These are phyloP conservation scores for Pythium vanterpoolii DNA, from an alignment of 352 stramenopile species.

Conservation along the genomic window DNA sequence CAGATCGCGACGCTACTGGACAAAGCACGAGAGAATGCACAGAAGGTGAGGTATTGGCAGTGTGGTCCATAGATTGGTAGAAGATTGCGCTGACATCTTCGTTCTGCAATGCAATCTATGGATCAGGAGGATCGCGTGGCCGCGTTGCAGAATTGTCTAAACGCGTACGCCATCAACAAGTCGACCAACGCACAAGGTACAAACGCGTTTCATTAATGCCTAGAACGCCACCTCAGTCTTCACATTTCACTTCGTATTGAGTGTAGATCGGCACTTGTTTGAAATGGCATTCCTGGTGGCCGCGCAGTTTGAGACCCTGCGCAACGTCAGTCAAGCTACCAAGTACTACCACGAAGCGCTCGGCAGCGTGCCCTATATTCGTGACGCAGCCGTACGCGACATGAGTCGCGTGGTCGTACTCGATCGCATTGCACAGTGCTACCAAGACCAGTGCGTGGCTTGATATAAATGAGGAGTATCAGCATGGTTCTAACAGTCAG, in stretches of 20 bases:
- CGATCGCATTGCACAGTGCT: conserved; percentile 76
- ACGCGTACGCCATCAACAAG: conserved; percentile 64
- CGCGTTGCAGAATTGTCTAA: conserved; percentile 63
- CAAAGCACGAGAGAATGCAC: conserved; percentile 41
- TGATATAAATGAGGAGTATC: not conserved
- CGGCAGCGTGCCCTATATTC: conserved; percentile 38
- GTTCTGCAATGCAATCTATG: not conserved
- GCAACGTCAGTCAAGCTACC: conserved; percentile 35
- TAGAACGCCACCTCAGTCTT: too few species aligned
- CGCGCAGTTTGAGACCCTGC: conserved; percentile 66
- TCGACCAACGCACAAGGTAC: conserved; percentile 62
- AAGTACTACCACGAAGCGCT: conserved; percentile 74
- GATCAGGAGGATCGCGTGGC: conserved; percentile 38
- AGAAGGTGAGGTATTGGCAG: conserved; percentile 28
- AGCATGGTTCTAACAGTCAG: not conserved
- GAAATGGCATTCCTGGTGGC: conserved; percentile 74
- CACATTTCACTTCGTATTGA: too few species aligned
- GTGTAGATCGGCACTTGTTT: conserved; percentile 75
- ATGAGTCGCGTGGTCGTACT: conserved; percentile 62
- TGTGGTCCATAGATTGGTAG: not conserved
- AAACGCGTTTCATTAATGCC: not conserved
- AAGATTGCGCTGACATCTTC: not conserved
- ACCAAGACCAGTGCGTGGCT: conserved; percentile 50
- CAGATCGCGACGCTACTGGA: conserved; percentile 52
- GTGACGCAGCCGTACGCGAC: conserved; percentile 28